A percentile compares a stretch with the other conserved stretches of the same genome.
Evolutionary conservation across 192 early-diverging fungal species (phyloP).

Genomic region (Hyaloraphidium curvatum): DNA sequence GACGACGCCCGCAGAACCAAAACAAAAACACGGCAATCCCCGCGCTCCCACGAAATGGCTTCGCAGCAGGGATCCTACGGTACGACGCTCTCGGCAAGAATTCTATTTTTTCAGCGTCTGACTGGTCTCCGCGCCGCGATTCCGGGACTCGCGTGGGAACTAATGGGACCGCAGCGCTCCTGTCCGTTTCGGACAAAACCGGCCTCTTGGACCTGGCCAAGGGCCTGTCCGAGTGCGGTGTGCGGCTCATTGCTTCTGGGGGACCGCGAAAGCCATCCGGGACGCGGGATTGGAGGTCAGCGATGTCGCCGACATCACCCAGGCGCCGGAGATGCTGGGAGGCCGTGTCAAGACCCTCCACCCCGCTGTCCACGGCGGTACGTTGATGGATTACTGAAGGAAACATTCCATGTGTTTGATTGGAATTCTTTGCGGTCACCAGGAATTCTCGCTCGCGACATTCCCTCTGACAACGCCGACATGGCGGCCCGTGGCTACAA

Average conservation of each 20-base stretch:
- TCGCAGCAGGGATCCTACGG: no score
- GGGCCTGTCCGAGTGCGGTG: constrained; percentile 48
- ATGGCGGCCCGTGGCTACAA: constrained; percentile 71
- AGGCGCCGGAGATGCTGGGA: constrained; percentile 99
- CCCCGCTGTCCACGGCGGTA: constrained; percentile 90
- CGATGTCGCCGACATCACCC: constrained; percentile 94
- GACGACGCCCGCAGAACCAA: no score
- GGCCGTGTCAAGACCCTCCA: constrained; percentile 98
- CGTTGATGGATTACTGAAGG: background rate
- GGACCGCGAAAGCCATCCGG: constrained; percentile 79
- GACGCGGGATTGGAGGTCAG: constrained; percentile 69
- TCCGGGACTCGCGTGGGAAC: no score
- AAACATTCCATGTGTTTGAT: background rate
- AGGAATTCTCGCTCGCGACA: constrained; percentile 77
- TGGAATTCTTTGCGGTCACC: background rate
- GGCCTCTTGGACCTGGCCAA: constrained; percentile 77
- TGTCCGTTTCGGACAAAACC: constrained; percentile 97
- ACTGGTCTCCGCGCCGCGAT: no score
- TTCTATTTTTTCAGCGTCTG: no score
- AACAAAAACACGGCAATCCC: no score
- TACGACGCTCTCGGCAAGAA: no score
- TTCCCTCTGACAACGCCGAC: constrained; percentile 64
- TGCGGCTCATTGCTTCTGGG: constrained; percentile 86
- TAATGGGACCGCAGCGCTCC: constrained; percentile 13
- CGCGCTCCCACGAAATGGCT: no score